Percentiles rank a stretch among this genome's conserved stretches.
phyloP scores from a whole-genome alignment of 1,139 yeast genomes.

The Pichia norvegensis region DNA sequence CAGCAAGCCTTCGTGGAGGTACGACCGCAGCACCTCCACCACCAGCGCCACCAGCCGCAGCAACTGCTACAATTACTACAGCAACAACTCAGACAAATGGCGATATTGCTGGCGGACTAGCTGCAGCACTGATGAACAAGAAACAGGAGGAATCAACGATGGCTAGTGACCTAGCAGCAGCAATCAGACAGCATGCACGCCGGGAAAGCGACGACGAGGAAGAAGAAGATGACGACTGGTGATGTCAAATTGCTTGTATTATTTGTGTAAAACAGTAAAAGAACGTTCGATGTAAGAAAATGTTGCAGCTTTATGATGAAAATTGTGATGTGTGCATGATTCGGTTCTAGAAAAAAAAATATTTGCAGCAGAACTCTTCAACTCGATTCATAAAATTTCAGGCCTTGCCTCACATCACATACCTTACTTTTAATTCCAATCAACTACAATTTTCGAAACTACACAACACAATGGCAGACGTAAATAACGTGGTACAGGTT shows the following conservation, averaged over 20 bases:
- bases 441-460: neutral
- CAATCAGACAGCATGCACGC: constrained; percentile 76
- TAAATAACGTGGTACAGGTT: constrained; percentile 34
- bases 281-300: too few relatives aligned
- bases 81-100: constrained; percentile 14
- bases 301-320: too few relatives aligned
- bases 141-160: constrained; percentile 55
- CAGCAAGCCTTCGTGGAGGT: constrained; percentile 23
- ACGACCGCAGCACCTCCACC: constrained; percentile 16
- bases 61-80: constrained; percentile 10
- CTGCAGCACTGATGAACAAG: constrained; percentile 65
- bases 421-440: too few relatives aligned
- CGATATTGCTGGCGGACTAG: constrained; percentile 56
- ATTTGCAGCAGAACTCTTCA: neutral
- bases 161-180: constrained; percentile 87
- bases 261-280: neutral
- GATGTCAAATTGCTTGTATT: constrained; percentile 1
- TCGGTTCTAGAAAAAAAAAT: neutral
- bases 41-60: constrained; percentile 11
- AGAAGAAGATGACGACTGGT: constrained; percentile 69
- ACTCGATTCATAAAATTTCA: neutral
- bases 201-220: constrained; percentile 68
- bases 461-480: constrained; percentile 21
- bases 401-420: neutral
- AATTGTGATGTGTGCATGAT: neutral